Evolutionary conservation across 441 rosid genomes (phyloP), one percentile per base, ranked within the genome.

Genomic region (Hura crepitans): DNA sequence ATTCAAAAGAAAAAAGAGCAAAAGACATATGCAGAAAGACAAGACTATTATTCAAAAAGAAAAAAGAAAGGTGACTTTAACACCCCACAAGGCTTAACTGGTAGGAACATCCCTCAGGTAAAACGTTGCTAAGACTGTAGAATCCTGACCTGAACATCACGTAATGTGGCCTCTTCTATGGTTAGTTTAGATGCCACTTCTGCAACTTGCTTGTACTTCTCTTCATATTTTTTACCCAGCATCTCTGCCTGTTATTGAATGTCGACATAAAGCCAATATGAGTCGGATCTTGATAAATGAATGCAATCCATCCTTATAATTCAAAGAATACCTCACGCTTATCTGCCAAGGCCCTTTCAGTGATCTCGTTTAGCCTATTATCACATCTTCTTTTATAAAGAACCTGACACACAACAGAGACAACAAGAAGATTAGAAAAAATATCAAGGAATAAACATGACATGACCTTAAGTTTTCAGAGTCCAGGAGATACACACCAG

Each of bases 131-230:
- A 37, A 31, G 65, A 28, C 37, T 42, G 62, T 68, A 74, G 33
- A 54, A 37, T 18, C 51, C 69, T 75, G 75, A 95, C 99, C 92
- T 92, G 98, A 81, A 86, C 81, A 68, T 90, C 99, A 33, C 95
- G 96, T 81, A 90, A 92, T 68, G 85, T 87, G 68, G 99, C 98
- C 70, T 95, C 99, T 78, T 95, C 97, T 70, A 95, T 83, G 20
- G 98, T 87, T 80, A 95, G 84, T 78, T 90, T 92, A 70, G 99
- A 92, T 66, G 97, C 96, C 79, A 90, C 76, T 81, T 90, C 98
- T 71, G 97, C 93, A 66, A 92, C 99, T 86, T 95, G 99, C 84
- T 86, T 92, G 83, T 92, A 92, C 81, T 88, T 95, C 81, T 95
- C 99, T 78, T 92, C 97, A 75, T 92, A 92, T 79, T 95, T 95